Percentiles rank a stretch among this genome's conserved stretches.
Conservation (phyloP, 2,329 filamentous ascomycete genomes). For the Trichoderma sp. region DNA sequence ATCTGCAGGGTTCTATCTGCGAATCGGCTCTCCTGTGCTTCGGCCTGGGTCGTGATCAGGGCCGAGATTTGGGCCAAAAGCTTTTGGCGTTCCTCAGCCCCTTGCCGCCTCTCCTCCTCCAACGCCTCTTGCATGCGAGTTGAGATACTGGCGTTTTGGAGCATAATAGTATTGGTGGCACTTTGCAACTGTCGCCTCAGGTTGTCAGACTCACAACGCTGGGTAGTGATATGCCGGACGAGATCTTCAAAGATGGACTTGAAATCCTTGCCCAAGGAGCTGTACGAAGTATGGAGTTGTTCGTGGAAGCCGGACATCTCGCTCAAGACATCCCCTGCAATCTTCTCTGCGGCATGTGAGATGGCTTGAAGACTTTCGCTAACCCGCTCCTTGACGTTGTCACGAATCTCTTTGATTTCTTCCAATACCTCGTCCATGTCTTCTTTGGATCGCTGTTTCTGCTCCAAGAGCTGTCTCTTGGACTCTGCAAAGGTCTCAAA, state of each 20-base stretch:
- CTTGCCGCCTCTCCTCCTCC: conserved; percentile 71
- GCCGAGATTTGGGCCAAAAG: conserved; percentile 73
- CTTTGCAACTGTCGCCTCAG: conserved; percentile 69
- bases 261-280: conserved; percentile 78
- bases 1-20: conserved; percentile 61
- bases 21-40: conserved; percentile 70
- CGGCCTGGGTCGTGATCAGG: conserved; percentile 73
- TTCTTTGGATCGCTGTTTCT: conserved; percentile 68
- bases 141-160: conserved; percentile 66
- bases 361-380: conserved; percentile 81
- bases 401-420: conserved; percentile 85
- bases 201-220: conserved; percentile 72
- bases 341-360: conserved; percentile 79
- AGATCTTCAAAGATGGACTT: conserved; percentile 82
- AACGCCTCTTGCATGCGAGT: conserved; percentile 66
- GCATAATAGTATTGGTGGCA: conserved; percentile 66
- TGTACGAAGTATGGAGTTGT: conserved; percentile 82
- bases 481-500: conserved; percentile 65
- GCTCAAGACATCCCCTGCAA: conserved; percentile 82
- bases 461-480: conserved; percentile 64
- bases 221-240: conserved; percentile 68
- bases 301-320: conserved; percentile 83
- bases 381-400: conserved; percentile 83
- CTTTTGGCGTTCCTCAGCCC: conserved; percentile 69
- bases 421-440: conserved; percentile 90